These are phyloP conservation scores for Canavalia gladiata DNA, from an alignment of 306 rosid genomes.

Conservation along the genomic window DNA sequence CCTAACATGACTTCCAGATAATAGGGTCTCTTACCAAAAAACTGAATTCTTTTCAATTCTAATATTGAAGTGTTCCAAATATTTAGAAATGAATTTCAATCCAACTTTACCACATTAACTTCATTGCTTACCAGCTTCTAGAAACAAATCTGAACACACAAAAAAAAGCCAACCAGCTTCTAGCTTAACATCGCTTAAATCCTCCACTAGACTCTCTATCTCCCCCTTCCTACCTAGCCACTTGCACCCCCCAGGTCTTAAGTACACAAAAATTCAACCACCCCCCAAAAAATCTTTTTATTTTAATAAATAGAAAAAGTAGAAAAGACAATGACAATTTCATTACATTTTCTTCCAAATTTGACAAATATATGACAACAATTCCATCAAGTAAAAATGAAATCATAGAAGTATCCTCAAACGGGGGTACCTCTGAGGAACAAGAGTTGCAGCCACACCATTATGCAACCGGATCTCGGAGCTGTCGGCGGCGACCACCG, in stretches of 20 bases:
- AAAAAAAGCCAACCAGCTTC: slow-evolving; percentile 16
- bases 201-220: slow-evolving; percentile 6
- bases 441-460: slow-evolving; percentile 69
- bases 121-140: slow-evolving; percentile 30
- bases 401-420: slow-evolving; percentile 6
- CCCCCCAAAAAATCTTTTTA: not conserved
- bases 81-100: slow-evolving; percentile 16
- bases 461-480: slow-evolving; percentile 88
- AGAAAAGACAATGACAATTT: not conserved
- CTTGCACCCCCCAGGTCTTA: not conserved
- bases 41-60: slow-evolving; percentile 2
- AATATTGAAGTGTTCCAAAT: slow-evolving; percentile 7
- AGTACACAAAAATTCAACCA: slow-evolving; percentile 16
- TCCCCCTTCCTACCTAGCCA: not conserved
- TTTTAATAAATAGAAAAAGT: not conserved
- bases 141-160: slow-evolving; percentile 25
- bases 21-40: not conserved
- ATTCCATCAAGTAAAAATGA: slow-evolving; percentile 4
- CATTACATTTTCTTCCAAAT: slow-evolving; percentile 9
- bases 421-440: slow-evolving; percentile 53
- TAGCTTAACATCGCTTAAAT: slow-evolving; percentile 1
- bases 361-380: not conserved
- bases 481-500: slow-evolving; percentile 70
- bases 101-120: slow-evolving; percentile 28
- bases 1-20: not conserved